These are phyloP conservation scores for Thoreauomyces humboldtii DNA, from an alignment of 192 early-diverging fungal genomes.

Conservation along the genomic window DNA sequence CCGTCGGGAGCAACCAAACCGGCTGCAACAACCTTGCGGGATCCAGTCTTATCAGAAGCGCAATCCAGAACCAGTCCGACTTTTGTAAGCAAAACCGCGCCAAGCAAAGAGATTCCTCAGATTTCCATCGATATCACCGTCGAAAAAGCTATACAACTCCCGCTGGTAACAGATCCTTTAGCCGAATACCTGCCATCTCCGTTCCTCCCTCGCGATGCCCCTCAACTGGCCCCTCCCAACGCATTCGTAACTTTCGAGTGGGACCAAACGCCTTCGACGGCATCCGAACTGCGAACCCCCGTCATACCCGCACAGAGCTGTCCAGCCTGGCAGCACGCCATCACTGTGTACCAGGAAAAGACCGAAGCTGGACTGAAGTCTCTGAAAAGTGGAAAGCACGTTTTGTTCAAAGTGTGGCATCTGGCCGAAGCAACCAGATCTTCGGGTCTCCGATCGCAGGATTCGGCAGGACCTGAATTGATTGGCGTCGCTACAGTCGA, in stretches of 20 bases:
- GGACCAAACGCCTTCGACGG: not conserved
- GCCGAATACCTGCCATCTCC: constrained; percentile 13
- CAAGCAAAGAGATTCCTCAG: too few relatives aligned
- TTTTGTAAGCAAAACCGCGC: too few relatives aligned
- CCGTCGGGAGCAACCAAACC: too few relatives aligned
- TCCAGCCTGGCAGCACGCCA: constrained; percentile 9
- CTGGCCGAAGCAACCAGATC: too few relatives aligned
- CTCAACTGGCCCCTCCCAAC: constrained; percentile 18
- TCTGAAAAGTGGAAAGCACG: constrained; percentile 11
- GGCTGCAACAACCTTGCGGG: too few relatives aligned
- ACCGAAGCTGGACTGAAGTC: constrained; percentile 13
- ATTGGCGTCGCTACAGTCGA: constrained; percentile 27
- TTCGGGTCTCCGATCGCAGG: not conserved
- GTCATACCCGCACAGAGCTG: constrained; percentile 20
- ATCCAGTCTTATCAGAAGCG: too few relatives aligned
- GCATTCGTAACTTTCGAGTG: constrained; percentile 27
- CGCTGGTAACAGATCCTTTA: constrained; percentile 16
- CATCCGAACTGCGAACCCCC: not conserved
- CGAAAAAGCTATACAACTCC: constrained; percentile 31
- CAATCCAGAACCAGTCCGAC: too few relatives aligned
- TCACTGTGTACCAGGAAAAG: constrained; percentile 7
- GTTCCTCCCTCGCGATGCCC: constrained; percentile 5
- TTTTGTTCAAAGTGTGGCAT: constrained; percentile 32
- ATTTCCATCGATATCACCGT: constrained; percentile 34
- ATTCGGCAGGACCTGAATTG: constrained; percentile 5